These are phyloP conservation scores for Endotrypanum monterogeii DNA, from an alignment of 208 protist species.

Conservation along the genomic window DNA sequence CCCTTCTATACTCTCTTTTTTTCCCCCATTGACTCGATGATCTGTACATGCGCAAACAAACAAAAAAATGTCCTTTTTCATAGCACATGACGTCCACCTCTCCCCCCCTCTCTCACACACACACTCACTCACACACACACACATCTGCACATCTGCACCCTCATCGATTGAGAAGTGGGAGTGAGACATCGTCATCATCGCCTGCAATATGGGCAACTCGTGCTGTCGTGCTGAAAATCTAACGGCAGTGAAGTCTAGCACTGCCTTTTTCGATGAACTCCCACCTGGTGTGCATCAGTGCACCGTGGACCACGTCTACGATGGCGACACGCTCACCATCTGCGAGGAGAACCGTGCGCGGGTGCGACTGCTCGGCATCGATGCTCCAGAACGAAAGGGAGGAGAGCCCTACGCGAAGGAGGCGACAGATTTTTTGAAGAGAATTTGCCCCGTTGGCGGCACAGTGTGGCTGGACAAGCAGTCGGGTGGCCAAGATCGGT, in stretches of 20 bases:
- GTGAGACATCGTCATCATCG: background rate
- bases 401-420: conserved; percentile 56
- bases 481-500: conserved; percentile 29
- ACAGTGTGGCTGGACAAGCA: conserved; percentile 36
- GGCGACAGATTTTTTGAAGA: conserved; percentile 41
- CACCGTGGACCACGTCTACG: conserved; percentile 57
- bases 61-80: too few relatives aligned
- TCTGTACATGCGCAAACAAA: too few relatives aligned
- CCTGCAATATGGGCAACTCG: conserved; percentile 2
- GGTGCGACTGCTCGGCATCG: conserved; percentile 59
- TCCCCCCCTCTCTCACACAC: background rate
- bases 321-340: conserved; percentile 69
- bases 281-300: conserved; percentile 35
- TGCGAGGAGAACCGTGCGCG: conserved; percentile 32
- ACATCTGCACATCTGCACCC: background rate
- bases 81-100: background rate
- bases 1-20: background rate
- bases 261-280: conserved; percentile 37
- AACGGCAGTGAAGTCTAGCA: conserved; percentile 7
- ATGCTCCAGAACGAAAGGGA: conserved; percentile 52
- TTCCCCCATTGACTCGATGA: too few relatives aligned
- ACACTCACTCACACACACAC: background rate
- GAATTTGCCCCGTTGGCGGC: conserved; percentile 31
- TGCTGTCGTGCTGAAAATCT: background rate
- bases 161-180: background rate